Base-by-base conservation (phyloP, 345 rosid species). In the Murraya koenigii region DNA sequence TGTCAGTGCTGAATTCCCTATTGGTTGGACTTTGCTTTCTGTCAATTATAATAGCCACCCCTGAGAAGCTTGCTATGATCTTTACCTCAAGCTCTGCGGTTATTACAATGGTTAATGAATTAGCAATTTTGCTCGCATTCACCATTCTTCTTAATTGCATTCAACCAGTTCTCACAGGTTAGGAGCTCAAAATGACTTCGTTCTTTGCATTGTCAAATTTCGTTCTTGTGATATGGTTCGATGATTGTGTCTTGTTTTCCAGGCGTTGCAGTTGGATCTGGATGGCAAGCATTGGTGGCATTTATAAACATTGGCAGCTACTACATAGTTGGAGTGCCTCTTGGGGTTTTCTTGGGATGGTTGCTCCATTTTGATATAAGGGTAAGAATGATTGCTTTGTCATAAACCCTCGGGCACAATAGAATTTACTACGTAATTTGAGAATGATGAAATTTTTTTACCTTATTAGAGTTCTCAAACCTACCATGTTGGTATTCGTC, bases 91-190 rank as follows among this genome's bases (percentile, higher is more conserved):
- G 85, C 52, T 23, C 80, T 70, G 44, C 86, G 19, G 84, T 88
- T 49, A 74, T 85, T 33, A 32, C 65, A 35, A 82, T 81, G 88
- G 86, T 88, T 39, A 78, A 88, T 32, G 77, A 82, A 28, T 72
- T 87, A 33, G 71, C 91, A 17, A 38, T 75, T 60, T 69, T 90
- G 44, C 64, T 90, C 67, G 91, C 87, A 61, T 80, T 84, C 80
- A 85, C 89, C 36, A 68, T 87, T 83, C 84, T 88, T 63, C 78
- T 90, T n/a, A 90, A 87, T 77, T 84, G 88, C 66, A 77, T 90
- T 66, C 91, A 88, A 74, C 94, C 91, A 2, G 86, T 90, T 68
- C 86, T 88, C 72, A 84, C 88, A 74, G 93, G 91, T 85, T n/a
- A 77, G 49, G 70, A 70, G 23, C 74, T 61, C 19, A 36, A 36